Evolutionary conservation across 169 alveolate genomes (phyloP), one percentile per base, ranked within the genome.

Genomic region (Plasmodium falciparum): DNA sequence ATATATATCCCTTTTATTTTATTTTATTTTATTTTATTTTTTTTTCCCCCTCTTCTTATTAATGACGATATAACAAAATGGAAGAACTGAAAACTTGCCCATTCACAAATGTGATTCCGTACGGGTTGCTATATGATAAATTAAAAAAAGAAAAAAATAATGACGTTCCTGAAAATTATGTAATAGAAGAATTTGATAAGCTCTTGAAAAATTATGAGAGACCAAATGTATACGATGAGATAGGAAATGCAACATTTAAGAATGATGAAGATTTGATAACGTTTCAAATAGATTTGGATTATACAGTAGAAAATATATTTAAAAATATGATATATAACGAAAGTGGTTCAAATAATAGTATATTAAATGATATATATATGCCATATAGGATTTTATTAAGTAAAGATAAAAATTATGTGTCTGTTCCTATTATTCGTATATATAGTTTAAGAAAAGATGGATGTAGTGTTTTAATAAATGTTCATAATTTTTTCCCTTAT

Each of bases 401-500:
- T 33, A 78, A 50, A 33, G 89, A 78, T 13, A 78, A 66, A 59
- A 78, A 22, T 45, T 78, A 49, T 59, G 69, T 66, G 24, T 26
- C 80, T 11, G 89, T 78, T 7, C 89, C 96, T 7, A 56, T 92
- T 33, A 88, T 93, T 56, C 67, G 95, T 12, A 85, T 93, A 2
- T 93, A 92, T 75, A 93, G 94, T 11, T 92, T 93, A 3, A 93
- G 93, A 43, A 88, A 80, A 58, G 80, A 88, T 59, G 88, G 88
- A 49, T 91, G 86, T 47, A 93, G 96, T 52, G 94, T 92, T 0
- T 69, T 93, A 65, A 88, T 93, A 0, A 71, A 86, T 24, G 90
- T 93, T 62, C 88, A 90, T 26, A 92, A 93, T 29, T 92, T 93
- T 62, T 58, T 76, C 85, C 95, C 96, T 6, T 93, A 93, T 56